These are phyloP conservation scores for Aphanomyces cochlioides DNA, from an alignment of 352 stramenopile genomes.

Conservation along the genomic window DNA sequence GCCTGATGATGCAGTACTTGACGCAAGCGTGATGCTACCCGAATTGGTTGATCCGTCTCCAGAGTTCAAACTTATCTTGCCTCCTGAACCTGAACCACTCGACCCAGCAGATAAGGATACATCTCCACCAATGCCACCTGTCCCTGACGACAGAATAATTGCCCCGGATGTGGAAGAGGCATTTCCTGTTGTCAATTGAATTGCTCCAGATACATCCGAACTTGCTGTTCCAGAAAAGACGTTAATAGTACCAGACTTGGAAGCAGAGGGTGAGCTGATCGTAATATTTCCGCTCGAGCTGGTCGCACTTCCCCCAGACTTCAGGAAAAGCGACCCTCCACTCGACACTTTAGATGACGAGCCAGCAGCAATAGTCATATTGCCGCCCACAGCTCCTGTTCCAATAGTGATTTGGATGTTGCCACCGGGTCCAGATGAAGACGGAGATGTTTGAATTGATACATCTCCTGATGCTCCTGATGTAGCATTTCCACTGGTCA, in stretches of 20 bases:
- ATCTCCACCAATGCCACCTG: conserved; percentile 6
- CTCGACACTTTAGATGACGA: neutral
- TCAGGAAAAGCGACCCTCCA: neutral
- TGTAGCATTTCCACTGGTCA: neutral
- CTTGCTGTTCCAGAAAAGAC: neutral
- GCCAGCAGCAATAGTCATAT: conserved; percentile 30
- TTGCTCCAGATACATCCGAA: neutral
- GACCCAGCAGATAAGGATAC: neutral
- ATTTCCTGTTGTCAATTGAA: neutral
- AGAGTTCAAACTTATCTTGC: neutral
- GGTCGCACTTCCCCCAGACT: neutral
- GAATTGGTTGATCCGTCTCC: conserved; percentile 24
- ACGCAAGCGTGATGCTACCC: conserved; percentile 32
- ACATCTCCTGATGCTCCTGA: neutral
- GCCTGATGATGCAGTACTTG: conserved; percentile 20
- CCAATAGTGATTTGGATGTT: conserved; percentile 15
- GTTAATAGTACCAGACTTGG: neutral
- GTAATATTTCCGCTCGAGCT: neutral
- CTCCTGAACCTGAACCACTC: neutral
- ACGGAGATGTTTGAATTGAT: neutral
- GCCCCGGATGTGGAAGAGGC: neutral
- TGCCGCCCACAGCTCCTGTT: conserved; percentile 23
- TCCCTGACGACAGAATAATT: conserved; percentile 5
- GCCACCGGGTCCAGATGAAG: neutral
- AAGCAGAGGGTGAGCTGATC: neutral